phyloP scores from a whole-genome alignment of 2,329 filamentous ascomycete genomes.

The Lasiodiplodia sp. region DNA sequence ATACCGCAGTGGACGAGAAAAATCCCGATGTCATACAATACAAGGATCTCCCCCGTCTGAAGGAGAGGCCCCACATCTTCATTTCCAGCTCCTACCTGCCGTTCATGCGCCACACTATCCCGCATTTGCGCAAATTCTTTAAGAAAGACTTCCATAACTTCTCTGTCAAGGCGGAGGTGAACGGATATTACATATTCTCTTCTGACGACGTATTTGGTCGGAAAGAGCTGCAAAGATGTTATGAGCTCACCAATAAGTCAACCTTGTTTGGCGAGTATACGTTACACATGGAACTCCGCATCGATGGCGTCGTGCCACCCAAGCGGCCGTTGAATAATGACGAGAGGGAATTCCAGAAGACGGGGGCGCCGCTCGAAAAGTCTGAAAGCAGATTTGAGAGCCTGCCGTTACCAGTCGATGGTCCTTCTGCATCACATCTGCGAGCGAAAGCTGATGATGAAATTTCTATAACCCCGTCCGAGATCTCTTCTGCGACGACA shows the following conservation, averaged over 20 bases:
- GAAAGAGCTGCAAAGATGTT: background rate
- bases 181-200: conserved; percentile 23
- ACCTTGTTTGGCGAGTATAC: background rate
- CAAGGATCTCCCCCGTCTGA: background rate
- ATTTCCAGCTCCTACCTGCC: conserved; percentile 14
- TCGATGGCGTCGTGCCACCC: background rate
- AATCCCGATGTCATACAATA: background rate
- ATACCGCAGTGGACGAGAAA: background rate
- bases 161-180: background rate
- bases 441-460: conserved; percentile 12
- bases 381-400: background rate
- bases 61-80: conserved; percentile 22
- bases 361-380: too few species aligned
- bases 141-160: background rate
- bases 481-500: conserved; percentile 8
- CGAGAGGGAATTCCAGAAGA: background rate
- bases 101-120: background rate
- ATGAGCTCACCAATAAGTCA: background rate
- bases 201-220: background rate
- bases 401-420: background rate
- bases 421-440: background rate
- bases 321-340: background rate
- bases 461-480: conserved; percentile 14
- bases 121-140: background rate
- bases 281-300: conserved; percentile 12